Percentiles rank a stretch among this genome's conserved stretches.
phyloP scores from a whole-genome alignment of 1,284 basidiomycete species.

The Flammula alnicola region DNA sequence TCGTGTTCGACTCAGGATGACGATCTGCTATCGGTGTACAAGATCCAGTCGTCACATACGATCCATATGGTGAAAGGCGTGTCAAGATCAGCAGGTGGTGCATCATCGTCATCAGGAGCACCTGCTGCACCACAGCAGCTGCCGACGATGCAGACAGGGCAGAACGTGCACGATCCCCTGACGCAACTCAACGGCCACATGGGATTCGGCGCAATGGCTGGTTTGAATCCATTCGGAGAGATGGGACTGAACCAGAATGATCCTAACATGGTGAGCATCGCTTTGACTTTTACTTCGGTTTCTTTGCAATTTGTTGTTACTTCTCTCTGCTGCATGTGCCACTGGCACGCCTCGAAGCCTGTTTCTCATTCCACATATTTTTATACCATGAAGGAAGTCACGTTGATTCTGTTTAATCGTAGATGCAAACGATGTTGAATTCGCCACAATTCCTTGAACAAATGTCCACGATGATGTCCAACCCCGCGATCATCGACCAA shows the following conservation, averaged over 20 bases:
- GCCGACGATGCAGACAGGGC: constrained; percentile 82
- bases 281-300: not conserved
- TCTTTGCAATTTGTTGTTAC: constrained; percentile 4
- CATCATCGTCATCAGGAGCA: constrained; percentile 18
- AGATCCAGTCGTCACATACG: constrained; percentile 86
- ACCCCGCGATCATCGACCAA: constrained; percentile 85
- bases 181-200: constrained; percentile 74
- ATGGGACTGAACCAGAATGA: constrained; percentile 88
- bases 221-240: constrained; percentile 86
- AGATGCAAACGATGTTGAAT: constrained; percentile 86
- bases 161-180: constrained; percentile 80
- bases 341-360: too few species aligned
- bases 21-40: constrained; percentile 81
- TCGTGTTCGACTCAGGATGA: constrained; percentile 67
- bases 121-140: constrained; percentile 52
- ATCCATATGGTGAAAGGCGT: constrained; percentile 94
- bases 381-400: too few species aligned
- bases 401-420: constrained; percentile 5
- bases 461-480: constrained; percentile 76
- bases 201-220: constrained; percentile 76
- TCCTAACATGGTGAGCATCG: constrained; percentile 79
- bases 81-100: constrained; percentile 49
- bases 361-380: too few species aligned
- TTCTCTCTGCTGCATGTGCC: too few species aligned
- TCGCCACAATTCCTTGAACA: constrained; percentile 81